phyloP scores from a whole-genome alignment of 2,329 filamentous ascomycete genomes.

The Rhynchosporium agropyri region DNA sequence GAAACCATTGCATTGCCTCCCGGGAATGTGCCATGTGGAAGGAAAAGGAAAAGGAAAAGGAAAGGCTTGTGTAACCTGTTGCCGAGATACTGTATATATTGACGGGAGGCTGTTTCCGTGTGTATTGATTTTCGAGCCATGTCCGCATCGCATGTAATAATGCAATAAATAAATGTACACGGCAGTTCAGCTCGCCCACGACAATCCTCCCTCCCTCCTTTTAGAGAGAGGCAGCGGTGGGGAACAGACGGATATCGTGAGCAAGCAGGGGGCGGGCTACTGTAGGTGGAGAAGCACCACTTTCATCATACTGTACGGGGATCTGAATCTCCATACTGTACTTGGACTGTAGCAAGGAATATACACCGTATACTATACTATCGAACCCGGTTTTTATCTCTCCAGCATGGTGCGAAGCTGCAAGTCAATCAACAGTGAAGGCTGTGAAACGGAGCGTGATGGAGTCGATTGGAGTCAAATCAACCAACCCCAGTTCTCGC shows the following conservation, averaged over 20 bases:
- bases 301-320: not conserved
- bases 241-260: not conserved
- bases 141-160: not conserved
- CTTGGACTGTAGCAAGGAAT: too few relatives aligned
- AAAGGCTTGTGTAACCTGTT: not conserved
- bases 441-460: too few relatives aligned
- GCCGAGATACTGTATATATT: not conserved
- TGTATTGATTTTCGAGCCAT: not conserved
- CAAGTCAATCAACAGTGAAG: not conserved
- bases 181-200: not conserved
- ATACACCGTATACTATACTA: too few relatives aligned
- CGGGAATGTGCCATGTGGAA: not conserved
- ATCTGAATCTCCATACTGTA: not conserved
- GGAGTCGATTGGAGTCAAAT: not conserved
- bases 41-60: not conserved
- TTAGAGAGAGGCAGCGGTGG: too few relatives aligned
- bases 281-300: not conserved
- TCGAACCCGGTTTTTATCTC: not conserved
- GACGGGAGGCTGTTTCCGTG: slow-evolving; percentile 1
- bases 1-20: too few relatives aligned
- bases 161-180: not conserved
- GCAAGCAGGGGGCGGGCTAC: too few relatives aligned
- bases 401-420: not conserved
- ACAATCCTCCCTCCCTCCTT: not conserved
- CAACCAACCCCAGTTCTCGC: slow-evolving; percentile 2